Evolutionary conservation across 2,329 filamentous ascomycete genomes (phyloP), one percentile per base, ranked within the genome.

Genomic region (Coniella vitis): DNA sequence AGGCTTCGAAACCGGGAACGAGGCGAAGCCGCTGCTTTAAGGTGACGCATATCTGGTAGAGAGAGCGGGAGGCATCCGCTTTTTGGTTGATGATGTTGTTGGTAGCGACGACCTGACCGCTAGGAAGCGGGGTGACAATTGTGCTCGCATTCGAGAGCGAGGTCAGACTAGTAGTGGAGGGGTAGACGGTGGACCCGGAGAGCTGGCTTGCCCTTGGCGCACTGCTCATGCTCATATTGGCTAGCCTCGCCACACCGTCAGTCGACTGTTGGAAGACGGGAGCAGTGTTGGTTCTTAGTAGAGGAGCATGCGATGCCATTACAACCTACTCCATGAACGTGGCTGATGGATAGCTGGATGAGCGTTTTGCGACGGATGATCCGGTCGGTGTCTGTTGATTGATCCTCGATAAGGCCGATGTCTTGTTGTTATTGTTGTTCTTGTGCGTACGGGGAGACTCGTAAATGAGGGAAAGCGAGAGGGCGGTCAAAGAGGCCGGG

Each of bases 11-110:
- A 51, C 81, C 86, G 4, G 90, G 90, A 8, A 97, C 90, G 56
- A 86, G 84, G 48, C 83, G 77, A 53, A 98, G 73, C 55, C 93
- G 83, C 69, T 85, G 83, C 64, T 87, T 88, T 53, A 97, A 74
- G 47, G 84, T 83, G 57, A 95, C 78, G 65, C 93, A 97, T 66
- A 95, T 95, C 68, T 97, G 91, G 68, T 95, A 98, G 20, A 98
- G 80, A 10, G 90, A 96, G 52, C 85, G 79, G 48, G 87, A 88
- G 56, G 93, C 90, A 65, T 95, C 90, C 64, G 90, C 93, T 65
- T 88, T 87, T 68, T 91, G 87, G 70, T 98, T 98, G 75, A 98
- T 95, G 65, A 98, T 95, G 67, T 95, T 96, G 65, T 87, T 79
- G 52, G 86, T 89, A 53, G 90, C 86, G 60, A 88, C 72, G 54